phyloP scores from a whole-genome alignment of 306 rosid species.

The Corylus avellana region DNA sequence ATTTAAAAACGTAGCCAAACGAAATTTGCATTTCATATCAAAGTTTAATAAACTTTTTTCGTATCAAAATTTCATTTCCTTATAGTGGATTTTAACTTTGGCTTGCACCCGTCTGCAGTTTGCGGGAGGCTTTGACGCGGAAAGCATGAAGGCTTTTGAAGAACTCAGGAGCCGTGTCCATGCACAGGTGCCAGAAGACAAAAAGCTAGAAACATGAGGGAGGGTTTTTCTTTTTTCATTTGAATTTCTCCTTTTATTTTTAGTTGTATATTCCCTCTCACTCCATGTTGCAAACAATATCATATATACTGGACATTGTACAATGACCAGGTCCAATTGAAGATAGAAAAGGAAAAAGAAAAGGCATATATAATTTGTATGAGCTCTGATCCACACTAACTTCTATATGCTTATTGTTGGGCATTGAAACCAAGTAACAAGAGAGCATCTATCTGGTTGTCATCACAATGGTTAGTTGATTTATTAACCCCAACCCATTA shows the following conservation, averaged over 20 bases:
- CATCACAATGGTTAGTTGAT: too few relatives aligned
- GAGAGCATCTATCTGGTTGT: too few relatives aligned
- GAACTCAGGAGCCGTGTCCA: constrained; percentile 73
- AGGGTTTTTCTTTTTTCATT: not conserved
- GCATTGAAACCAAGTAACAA: too few relatives aligned
- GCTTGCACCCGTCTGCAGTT: constrained; percentile 55
- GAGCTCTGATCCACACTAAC: not conserved
- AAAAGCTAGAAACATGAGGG: constrained; percentile 45
- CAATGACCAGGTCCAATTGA: constrained; percentile 17
- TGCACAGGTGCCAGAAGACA: constrained; percentile 49
- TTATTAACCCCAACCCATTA: too few relatives aligned
- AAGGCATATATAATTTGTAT: not conserved
- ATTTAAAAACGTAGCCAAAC: too few relatives aligned
- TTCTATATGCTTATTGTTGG: not conserved
- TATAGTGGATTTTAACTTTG: not conserved
- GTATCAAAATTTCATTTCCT: too few relatives aligned
- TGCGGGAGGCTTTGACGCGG: constrained; percentile 93
- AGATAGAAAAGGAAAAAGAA: constrained; percentile 4
- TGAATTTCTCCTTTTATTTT: constrained; percentile 4
- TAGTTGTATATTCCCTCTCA: constrained; percentile 40
- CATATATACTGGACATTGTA: constrained; percentile 26
- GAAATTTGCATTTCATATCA: too few relatives aligned
- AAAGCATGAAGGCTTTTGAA: constrained; percentile 96
- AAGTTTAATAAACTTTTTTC: not conserved
- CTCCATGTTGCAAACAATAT: constrained; percentile 1